phyloP scores from a whole-genome alignment of 345 rosid species.

The Capsella bursapastoris region DNA sequence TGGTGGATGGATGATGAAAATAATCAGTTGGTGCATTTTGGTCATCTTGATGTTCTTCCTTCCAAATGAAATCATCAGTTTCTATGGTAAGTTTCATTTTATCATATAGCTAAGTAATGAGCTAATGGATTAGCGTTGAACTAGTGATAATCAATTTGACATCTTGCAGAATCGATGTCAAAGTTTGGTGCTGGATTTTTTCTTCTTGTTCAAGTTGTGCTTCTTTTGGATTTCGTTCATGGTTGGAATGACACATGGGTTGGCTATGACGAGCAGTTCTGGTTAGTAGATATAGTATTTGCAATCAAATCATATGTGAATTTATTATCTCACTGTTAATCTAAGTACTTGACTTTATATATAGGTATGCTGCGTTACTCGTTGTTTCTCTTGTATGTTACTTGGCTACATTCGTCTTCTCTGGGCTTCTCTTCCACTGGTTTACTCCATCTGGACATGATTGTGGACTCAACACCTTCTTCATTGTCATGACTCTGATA shows the following conservation, averaged over 20 bases:
- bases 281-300: slow-evolving; percentile 58
- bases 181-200: slow-evolving; percentile 97
- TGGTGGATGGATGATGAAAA: slow-evolving; percentile 99
- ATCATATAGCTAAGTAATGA: not conserved
- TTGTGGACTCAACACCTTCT: slow-evolving; percentile 94
- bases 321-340: slow-evolving; percentile 14
- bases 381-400: slow-evolving; percentile 90
- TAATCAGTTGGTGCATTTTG: slow-evolving; percentile 84
- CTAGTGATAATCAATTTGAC: slow-evolving; percentile 14
- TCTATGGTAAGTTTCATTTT: slow-evolving; percentile 64
- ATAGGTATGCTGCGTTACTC: slow-evolving; percentile 81
- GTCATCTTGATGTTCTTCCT: slow-evolving; percentile 94
- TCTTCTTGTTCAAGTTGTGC: slow-evolving; percentile 98
- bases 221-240: slow-evolving; percentile 96
- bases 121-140: not conserved
- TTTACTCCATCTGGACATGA: slow-evolving; percentile 98
- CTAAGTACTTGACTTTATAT: slow-evolving; percentile 9
- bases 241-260: slow-evolving; percentile 99
- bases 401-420: slow-evolving; percentile 78
- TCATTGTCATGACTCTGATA: slow-evolving; percentile 76
- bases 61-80: slow-evolving; percentile 89
- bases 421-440: slow-evolving; percentile 97
- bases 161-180: slow-evolving; percentile 73
- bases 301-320: not conserved
- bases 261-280: slow-evolving; percentile 94